Evolutionary conservation across 2,329 filamentous ascomycete species (phyloP).

Genomic region (Nothomitra cinnamomea): DNA sequence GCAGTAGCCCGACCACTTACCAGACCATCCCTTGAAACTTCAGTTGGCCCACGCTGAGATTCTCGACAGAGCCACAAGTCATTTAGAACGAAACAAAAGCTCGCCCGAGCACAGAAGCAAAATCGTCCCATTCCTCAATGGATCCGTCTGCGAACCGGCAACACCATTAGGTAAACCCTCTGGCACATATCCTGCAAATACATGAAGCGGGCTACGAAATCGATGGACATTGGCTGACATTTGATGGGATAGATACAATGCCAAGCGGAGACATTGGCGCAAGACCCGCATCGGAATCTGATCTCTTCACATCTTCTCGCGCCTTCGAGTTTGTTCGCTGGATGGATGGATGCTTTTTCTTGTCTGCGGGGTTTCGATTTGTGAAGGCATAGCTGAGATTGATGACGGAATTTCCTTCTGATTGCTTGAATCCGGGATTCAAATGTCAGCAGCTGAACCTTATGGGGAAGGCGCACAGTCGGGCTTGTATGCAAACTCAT

Average conservation of each 20-base stretch:
- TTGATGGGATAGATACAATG: conserved; percentile 68
- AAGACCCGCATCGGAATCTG: conserved; percentile 98
- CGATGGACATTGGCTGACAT: not conserved
- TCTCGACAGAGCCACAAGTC: conserved; percentile 83
- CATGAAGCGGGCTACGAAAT: too few relatives aligned
- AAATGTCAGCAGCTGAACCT: not conserved
- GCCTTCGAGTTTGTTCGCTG: not conserved
- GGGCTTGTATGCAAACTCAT: not conserved
- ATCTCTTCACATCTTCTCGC: conserved; percentile 12
- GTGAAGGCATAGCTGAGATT: not conserved
- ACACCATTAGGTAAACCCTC: conserved; percentile 88
- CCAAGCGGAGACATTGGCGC: conserved; percentile 99
- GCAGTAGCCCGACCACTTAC: not conserved
- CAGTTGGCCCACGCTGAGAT: not conserved
- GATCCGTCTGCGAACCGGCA: conserved; percentile 95
- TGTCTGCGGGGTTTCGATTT: conserved; percentile 10
- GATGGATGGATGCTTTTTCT: conserved; percentile 11
- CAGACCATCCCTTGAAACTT: not conserved
- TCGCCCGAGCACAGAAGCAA: conserved; percentile 99
- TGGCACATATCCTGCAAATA: not conserved
- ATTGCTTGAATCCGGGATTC: not conserved
- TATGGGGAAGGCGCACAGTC: not conserved
- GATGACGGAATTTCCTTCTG: not conserved
- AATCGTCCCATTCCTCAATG: conserved; percentile 99
- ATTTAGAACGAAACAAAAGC: conserved; percentile 99